phyloP scores from a whole-genome alignment of 495 filamentous ascomycete species.

The Chaetomidium leptoderma region DNA sequence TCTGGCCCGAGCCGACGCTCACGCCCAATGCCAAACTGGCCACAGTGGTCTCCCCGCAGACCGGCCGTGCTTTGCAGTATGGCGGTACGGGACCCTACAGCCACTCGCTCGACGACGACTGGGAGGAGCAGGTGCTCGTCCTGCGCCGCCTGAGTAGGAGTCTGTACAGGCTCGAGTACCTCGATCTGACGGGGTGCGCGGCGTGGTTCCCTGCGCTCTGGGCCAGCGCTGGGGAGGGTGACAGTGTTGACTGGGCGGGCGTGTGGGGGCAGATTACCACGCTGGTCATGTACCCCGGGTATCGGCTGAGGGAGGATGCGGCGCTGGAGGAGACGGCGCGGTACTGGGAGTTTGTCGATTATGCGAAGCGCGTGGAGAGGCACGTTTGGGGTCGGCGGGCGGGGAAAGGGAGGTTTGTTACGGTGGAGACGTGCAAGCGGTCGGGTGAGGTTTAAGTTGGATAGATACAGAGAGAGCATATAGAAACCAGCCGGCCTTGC shows the following conservation, averaged over 20 bases:
- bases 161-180: conserved; percentile 68
- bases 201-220: conserved; percentile 64
- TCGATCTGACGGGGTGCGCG: conserved; percentile 75
- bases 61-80: conserved; percentile 45
- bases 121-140: conserved; percentile 63
- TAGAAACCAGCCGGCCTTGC: too few species aligned
- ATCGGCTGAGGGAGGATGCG: conserved; percentile 25
- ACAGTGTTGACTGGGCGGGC: conserved; percentile 40
- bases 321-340: conserved; percentile 17
- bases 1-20: conserved; percentile 72
- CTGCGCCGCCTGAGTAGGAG: conserved; percentile 62
- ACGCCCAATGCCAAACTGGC: conserved; percentile 58
- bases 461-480: too few species aligned
- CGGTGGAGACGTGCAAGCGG: conserved; percentile 35
- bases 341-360: conserved; percentile 27
- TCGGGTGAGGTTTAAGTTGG: conserved; percentile 3
- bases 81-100: conserved; percentile 64
- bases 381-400: conserved; percentile 34
- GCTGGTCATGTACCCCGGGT: conserved; percentile 37
- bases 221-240: conserved; percentile 14
- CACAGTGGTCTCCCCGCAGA: conserved; percentile 40
- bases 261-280: conserved; percentile 45
- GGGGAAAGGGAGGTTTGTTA: conserved; percentile 38
- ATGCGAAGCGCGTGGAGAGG: conserved; percentile 36
- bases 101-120: conserved; percentile 60